Base-by-base conservation (phyloP, 2,329 filamentous ascomycete species). In the Sclerotinia nivalis region DNA sequence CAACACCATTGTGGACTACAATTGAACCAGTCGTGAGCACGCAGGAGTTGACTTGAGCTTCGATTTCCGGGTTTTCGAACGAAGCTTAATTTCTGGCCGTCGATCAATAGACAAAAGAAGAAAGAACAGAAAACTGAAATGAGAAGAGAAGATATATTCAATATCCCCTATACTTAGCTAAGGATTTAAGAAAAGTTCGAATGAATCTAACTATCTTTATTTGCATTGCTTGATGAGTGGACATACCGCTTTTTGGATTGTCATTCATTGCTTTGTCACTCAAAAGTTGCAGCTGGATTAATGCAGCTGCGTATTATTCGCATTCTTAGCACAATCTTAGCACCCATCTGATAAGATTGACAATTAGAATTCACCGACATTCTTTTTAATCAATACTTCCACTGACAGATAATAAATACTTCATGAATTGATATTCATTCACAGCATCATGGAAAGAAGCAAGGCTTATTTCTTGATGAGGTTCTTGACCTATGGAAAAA, bases 1-100 rank as follows among this genome's bases (percentile, higher is more conserved):
- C n/a, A 70, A 69, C 25, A 73, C 70, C 75, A 77, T 77, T 64
- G 69, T 68, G 50, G 45, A 20, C 18, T 18, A 31, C 25, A 43
- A 31, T 25, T 45, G 58, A n/a, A 10, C 15, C 61, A 40, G 28
- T 40, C 15, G 22, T 52, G 34, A 8, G 10, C 9, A 9, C 25
- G 28, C 25, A 22, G 34, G 22, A 52, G 15, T 9, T 40, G n/a
- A 64, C 22, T 37, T 40, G 13, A 64, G 60, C 31, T 40, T 62
- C 45, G 10, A 20, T 50, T 50, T 62, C 13, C 13, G 12, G n/a
- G 37, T 34, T 22, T 64, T 64, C 22, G 31, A 47, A 49, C 28
- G 45, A 37, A 64, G n/a, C 61, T 64, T 40, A 52, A 52, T 52
- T 25, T 28, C 31, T 52, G 22, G 52, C 61, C 31, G 43, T 50